These are phyloP conservation scores for Cryptococcus depauperatus DNA, from an alignment of 1,284 basidiomycete genomes.

Conservation along the genomic window DNA sequence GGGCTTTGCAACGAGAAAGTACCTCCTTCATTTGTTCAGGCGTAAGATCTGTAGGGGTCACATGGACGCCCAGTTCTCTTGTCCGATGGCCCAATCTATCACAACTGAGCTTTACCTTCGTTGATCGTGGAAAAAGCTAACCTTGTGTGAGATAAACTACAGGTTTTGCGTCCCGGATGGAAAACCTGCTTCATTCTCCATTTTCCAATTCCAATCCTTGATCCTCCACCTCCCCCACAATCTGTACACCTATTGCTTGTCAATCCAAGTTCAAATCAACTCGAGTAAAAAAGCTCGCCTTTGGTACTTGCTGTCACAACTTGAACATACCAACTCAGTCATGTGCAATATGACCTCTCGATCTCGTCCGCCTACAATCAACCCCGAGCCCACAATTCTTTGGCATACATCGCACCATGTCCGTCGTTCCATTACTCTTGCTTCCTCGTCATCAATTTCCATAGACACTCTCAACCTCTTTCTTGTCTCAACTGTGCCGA, in stretches of 20 bases:
- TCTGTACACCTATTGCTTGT: conserved; percentile 29
- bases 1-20: conserved; percentile 33
- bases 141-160: conserved; percentile 43
- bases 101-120: background rate
- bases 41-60: conserved; percentile 39
- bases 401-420: conserved; percentile 44
- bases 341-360: conserved; percentile 23
- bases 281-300: conserved; percentile 26
- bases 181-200: conserved; percentile 48
- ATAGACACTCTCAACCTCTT: conserved; percentile 34
- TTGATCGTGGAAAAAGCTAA: conserved; percentile 7
- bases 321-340: conserved; percentile 34
- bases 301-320: conserved; percentile 40
- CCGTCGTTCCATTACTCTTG: conserved; percentile 15
- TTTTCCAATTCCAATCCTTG: conserved; percentile 46
- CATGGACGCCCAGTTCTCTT: conserved; percentile 41
- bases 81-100: conserved; percentile 38
- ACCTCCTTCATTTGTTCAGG: conserved; percentile 42
- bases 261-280: background rate
- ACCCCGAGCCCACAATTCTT: conserved; percentile 32
- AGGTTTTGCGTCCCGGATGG: conserved; percentile 45
- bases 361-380: conserved; percentile 28
- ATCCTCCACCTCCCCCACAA: conserved; percentile 45
- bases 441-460: conserved; percentile 38
- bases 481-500: conserved; percentile 37